Conservation (phyloP, 306 rosid species). For the Fagus crenata region DNA sequence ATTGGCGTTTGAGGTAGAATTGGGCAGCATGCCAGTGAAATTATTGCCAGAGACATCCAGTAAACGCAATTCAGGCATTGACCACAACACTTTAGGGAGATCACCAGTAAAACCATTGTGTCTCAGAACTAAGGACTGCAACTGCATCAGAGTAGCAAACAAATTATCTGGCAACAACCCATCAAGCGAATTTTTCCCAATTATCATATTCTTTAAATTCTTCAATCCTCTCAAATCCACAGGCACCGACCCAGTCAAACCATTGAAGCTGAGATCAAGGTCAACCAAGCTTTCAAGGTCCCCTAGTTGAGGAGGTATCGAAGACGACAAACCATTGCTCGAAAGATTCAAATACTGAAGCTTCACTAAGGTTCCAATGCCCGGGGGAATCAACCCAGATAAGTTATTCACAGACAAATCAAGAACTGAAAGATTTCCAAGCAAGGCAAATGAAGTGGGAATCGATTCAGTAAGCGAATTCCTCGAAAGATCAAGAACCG, state of each 20-base stretch:
- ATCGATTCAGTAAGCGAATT: constrained; percentile 59
- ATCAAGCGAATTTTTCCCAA: constrained; percentile 50
- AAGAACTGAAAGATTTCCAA: constrained; percentile 61
- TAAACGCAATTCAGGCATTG: constrained; percentile 55
- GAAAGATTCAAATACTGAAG: constrained; percentile 80
- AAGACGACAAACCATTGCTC: constrained; percentile 48
- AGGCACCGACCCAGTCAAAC: constrained; percentile 51
- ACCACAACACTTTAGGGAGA: constrained; percentile 60
- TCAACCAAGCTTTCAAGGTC: constrained; percentile 64
- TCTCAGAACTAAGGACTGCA: constrained; percentile 58
- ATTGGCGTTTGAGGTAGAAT: constrained; percentile 46
- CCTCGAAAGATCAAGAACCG: constrained; percentile 67
- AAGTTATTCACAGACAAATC: constrained; percentile 66
- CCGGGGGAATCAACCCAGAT: constrained; percentile 50
- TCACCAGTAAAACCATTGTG: constrained; percentile 53
- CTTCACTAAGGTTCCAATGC: constrained; percentile 57
- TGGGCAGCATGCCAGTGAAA: constrained; percentile 64
- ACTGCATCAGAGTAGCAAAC: constrained; percentile 43
- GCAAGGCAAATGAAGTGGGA: constrained; percentile 49
- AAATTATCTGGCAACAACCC: constrained; percentile 53
- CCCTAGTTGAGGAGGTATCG: constrained; percentile 63
- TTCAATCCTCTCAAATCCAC: constrained; percentile 51
- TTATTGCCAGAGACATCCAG: constrained; percentile 70
- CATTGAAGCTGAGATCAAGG: constrained; percentile 81
- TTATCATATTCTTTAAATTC: constrained; percentile 56